Evolutionary conservation across 2,329 filamentous ascomycete genomes (phyloP).

Genomic region (Trichoderma sp.): DNA sequence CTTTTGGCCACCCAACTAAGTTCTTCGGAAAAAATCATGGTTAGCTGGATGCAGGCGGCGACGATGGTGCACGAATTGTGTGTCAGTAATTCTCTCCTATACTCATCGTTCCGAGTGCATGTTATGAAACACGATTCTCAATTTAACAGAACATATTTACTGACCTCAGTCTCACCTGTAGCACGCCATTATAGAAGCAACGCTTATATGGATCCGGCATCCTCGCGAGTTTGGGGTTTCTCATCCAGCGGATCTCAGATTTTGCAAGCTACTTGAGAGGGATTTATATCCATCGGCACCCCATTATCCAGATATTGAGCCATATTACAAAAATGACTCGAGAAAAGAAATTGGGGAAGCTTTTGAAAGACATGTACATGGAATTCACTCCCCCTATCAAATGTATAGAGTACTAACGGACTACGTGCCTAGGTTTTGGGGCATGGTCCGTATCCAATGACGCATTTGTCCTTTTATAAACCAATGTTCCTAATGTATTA

Average conservation of each 20-base stretch:
- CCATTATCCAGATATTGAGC: constrained; percentile 19
- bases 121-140: too few relatives aligned
- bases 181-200: constrained; percentile 24
- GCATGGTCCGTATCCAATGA: constrained; percentile 25
- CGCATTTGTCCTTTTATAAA: not conserved
- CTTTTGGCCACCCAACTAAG: constrained; percentile 27
- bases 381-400: not conserved
- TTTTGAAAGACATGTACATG: constrained; percentile 26
- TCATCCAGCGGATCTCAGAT: not conserved
- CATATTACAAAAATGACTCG: constrained; percentile 29
- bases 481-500: constrained; percentile 24
- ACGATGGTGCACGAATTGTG: constrained; percentile 32
- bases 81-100: constrained; percentile 23
- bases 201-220: constrained; percentile 23
- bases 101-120: not conserved
- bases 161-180: constrained; percentile 1
- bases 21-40: constrained; percentile 29
- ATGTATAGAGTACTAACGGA: not conserved
- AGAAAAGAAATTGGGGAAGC: constrained; percentile 27
- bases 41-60: constrained; percentile 24
- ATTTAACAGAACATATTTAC: not conserved
- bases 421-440: constrained; percentile 24
- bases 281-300: constrained; percentile 11
- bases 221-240: constrained; percentile 24
- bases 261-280: constrained; percentile 19